These are phyloP conservation scores for Leucosporidium yakuticum DNA, from an alignment of 768 basidiomycete species.

Conservation along the genomic window DNA sequence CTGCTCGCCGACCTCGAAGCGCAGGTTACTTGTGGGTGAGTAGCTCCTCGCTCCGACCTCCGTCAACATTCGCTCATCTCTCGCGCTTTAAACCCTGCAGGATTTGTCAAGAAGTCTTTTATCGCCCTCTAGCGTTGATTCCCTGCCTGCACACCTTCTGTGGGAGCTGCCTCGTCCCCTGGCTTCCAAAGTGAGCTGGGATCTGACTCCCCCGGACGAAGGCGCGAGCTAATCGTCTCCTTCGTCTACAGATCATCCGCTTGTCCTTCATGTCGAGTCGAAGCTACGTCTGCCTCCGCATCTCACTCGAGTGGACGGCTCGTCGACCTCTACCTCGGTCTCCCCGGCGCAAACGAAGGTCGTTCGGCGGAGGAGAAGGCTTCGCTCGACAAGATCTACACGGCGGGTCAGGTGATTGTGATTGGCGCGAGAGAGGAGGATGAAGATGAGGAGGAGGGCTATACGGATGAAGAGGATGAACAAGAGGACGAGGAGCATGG, in stretches of 20 bases:
- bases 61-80: not conserved
- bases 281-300: not conserved
- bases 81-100: not conserved
- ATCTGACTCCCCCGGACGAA: not conserved
- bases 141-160: conserved; percentile 1
- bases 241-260: not conserved
- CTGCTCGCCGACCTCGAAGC: not conserved
- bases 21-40: not conserved
- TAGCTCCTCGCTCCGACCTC: not conserved
- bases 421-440: not conserved
- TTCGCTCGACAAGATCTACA: not conserved
- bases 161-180: not conserved
- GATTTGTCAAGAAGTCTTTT: not conserved
- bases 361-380: not conserved
- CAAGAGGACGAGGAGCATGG: not conserved
- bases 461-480: not conserved
- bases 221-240: not conserved
- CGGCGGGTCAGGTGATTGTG: not conserved
- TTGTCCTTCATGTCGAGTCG: not conserved
- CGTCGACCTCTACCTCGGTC: not conserved
- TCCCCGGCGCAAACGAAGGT: not conserved
- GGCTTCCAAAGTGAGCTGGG: not conserved
- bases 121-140: not conserved
- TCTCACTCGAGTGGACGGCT: not conserved
- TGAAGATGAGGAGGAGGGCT: not conserved